Conservation (phyloP, 306 rosid species). For the Begonia peltatifolia region DNA sequence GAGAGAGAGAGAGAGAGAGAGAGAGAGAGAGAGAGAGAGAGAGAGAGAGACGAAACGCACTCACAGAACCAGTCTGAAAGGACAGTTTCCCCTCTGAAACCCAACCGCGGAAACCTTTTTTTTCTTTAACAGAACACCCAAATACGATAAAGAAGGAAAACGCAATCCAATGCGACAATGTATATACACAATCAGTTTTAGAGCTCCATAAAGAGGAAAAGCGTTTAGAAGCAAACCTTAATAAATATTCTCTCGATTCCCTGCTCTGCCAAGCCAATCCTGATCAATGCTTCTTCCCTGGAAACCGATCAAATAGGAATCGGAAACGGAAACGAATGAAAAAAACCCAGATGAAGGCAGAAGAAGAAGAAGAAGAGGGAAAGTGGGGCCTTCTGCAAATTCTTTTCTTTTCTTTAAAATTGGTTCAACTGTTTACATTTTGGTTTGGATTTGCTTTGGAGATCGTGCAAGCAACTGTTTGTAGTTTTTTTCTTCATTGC, state of each 20-base stretch:
- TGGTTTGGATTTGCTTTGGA: conserved; percentile 16
- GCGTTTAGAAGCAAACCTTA: conserved; percentile 6
- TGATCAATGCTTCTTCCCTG: conserved; percentile 11
- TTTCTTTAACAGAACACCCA: conserved; percentile 14
- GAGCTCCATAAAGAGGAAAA: conserved; percentile 1
- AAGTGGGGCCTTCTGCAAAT: conserved; percentile 4
- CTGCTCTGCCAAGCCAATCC: conserved; percentile 4
- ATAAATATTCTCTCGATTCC: conserved; percentile 8
- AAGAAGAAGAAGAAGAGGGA: background rate
- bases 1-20: background rate
- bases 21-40: background rate
- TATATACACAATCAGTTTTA: background rate
- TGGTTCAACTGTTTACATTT: conserved; percentile 2
- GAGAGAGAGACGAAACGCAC: background rate
- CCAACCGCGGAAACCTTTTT: conserved; percentile 21
- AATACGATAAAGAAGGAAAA: conserved; percentile 10
- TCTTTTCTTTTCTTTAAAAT: background rate
- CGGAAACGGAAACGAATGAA: conserved; percentile 9
- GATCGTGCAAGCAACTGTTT: conserved; percentile 53
- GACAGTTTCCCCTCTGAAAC: conserved; percentile 14
- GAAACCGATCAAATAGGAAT: conserved; percentile 26
- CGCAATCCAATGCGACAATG: conserved; percentile 19
- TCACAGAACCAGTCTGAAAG: background rate
- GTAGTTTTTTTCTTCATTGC: conserved; percentile 10
- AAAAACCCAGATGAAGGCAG: conserved; percentile 6